Evolutionary conservation across 2,329 filamentous ascomycete species (phyloP).

Genomic region (Keithomyces neogunnii): DNA sequence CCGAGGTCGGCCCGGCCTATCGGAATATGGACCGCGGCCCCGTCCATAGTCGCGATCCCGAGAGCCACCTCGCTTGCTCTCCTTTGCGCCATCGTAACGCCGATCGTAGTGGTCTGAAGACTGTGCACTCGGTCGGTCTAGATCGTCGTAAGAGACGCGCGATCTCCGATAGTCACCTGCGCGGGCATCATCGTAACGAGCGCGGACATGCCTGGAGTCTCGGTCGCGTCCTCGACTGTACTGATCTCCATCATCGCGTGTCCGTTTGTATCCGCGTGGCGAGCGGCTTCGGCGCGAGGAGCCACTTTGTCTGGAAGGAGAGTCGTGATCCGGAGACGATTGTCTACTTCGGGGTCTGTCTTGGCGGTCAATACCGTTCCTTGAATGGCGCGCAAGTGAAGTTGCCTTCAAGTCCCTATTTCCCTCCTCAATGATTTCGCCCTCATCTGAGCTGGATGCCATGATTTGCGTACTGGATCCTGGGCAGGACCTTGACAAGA

Average conservation of each 20-base stretch:
- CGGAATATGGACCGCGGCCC: constrained; percentile 21
- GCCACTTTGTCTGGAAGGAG: constrained; percentile 32
- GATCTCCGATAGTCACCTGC: constrained; percentile 38
- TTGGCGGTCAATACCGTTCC: constrained; percentile 84
- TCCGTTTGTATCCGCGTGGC: constrained; percentile 59
- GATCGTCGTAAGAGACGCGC: constrained; percentile 46
- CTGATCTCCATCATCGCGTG: constrained; percentile 53
- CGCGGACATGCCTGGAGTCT: constrained; percentile 53
- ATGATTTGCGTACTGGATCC: constrained; percentile 18
- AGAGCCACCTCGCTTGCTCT: constrained; percentile 17
- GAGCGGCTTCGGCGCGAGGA: constrained; percentile 45
- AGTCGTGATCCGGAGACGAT: constrained; percentile 48
- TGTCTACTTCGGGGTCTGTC: constrained; percentile 66
- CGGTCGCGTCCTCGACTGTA: constrained; percentile 33
- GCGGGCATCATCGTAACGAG: constrained; percentile 51
- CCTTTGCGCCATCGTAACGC: constrained; percentile 30
- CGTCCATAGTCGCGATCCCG: constrained; percentile 16
- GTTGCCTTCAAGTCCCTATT: constrained; percentile 69
- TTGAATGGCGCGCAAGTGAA: constrained; percentile 68
- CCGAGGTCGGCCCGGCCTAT: constrained; percentile 48
- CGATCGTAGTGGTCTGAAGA: constrained; percentile 2
- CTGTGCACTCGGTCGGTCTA: constrained; percentile 40
- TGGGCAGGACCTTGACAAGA: constrained; percentile 6
- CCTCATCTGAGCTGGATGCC: constrained; percentile 67
- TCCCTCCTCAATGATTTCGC: constrained; percentile 73